Conservation (phyloP, 2,329 filamentous ascomycete genomes). For the Arthrinium puccinioides region DNA sequence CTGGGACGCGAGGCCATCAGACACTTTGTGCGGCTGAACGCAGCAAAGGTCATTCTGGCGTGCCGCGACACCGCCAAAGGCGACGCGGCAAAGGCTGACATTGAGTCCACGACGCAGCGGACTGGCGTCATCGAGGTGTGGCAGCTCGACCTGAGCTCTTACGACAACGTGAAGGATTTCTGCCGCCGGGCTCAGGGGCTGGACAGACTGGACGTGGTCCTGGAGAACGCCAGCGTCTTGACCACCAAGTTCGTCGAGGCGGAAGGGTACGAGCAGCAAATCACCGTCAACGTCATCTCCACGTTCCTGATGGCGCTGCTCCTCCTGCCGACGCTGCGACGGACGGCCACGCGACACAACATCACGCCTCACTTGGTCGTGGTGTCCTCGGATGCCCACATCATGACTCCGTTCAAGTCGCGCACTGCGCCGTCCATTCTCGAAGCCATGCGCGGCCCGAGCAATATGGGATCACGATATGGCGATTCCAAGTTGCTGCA, state of each 20-base stretch:
- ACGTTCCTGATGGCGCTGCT: constrained; percentile 35
- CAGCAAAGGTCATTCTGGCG: constrained; percentile 33
- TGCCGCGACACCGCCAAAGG: constrained; percentile 32
- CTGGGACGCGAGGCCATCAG: constrained; percentile 34
- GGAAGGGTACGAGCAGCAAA: constrained; percentile 33
- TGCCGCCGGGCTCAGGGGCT: constrained; percentile 20
- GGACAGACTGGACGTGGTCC: constrained; percentile 32
- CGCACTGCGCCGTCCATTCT: constrained; percentile 23
- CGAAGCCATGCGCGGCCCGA: constrained; percentile 21
- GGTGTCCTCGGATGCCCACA: constrained; percentile 31
- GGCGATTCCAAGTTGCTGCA: constrained; percentile 26
- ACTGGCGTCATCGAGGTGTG: constrained; percentile 30
- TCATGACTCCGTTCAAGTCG: constrained; percentile 25
- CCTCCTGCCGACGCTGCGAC: constrained; percentile 32
- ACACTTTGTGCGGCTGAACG: constrained; percentile 31
- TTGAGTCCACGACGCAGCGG: constrained; percentile 16
- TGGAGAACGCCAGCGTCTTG: constrained; percentile 33
- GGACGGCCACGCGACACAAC: constrained; percentile 24
- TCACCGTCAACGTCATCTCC: constrained; percentile 39
- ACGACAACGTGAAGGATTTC: constrained; percentile 29
- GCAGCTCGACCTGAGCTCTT: constrained; percentile 34
- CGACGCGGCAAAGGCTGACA: constrained; percentile 28
- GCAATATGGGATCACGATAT: constrained; percentile 24
- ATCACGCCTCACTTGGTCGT: constrained; percentile 27
- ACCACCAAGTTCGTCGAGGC: constrained; percentile 10